These are phyloP conservation scores for Fibroporia radiculosa DNA, from an alignment of 768 basidiomycete species.

Conservation along the genomic window DNA sequence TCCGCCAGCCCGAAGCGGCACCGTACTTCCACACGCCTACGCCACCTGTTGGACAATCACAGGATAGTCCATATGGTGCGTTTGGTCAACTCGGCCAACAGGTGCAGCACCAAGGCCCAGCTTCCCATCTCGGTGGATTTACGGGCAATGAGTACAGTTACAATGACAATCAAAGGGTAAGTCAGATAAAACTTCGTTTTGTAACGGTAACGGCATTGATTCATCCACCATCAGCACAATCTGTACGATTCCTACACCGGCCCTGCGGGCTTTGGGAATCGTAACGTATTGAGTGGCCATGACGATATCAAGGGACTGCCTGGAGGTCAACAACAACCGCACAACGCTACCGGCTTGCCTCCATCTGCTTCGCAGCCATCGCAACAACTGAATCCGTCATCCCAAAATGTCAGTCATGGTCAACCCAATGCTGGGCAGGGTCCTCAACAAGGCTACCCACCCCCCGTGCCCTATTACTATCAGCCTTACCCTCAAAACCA, in stretches of 20 bases:
- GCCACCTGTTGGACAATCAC: conserved; percentile 58
- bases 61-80: conserved; percentile 53
- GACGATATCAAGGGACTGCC: conserved; percentile 73
- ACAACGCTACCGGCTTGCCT: conserved; percentile 41
- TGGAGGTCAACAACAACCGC: conserved; percentile 44
- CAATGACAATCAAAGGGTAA: conserved; percentile 56
- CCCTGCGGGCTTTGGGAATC: conserved; percentile 54
- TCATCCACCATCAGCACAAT: conserved; percentile 34
- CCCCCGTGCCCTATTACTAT: conserved; percentile 52
- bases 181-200: conserved; percentile 15
- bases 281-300: conserved; percentile 52
- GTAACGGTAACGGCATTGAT: conserved; percentile 3
- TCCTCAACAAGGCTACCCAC: conserved; percentile 57
- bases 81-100: conserved; percentile 60
- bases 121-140: conserved; percentile 45
- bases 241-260: conserved; percentile 75
- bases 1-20: conserved; percentile 59
- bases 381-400: conserved; percentile 43
- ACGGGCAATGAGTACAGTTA: conserved; percentile 62
- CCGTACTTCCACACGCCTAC: conserved; percentile 78
- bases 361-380: conserved; percentile 44
- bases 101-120: conserved; percentile 53
- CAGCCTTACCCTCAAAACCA: conserved; percentile 74
- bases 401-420: conserved; percentile 42
- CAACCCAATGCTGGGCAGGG: conserved; percentile 56